Base-by-base conservation (phyloP, 1,284 basidiomycete species). In the Microbotryum intermedium region DNA sequence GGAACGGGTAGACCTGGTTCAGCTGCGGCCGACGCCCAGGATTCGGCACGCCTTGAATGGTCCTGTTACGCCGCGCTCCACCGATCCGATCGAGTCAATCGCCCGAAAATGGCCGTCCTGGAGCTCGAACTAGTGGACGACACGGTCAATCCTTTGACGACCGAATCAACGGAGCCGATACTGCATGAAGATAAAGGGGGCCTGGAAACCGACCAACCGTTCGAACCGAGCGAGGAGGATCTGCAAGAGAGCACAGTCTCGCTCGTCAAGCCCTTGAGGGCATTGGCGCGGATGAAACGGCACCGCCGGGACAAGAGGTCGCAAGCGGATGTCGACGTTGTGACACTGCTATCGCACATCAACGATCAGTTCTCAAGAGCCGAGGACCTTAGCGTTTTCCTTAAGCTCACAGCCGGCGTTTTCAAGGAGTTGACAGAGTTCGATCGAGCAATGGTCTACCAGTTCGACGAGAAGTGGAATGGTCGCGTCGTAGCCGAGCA, bases 391-490 rank as follows among this genome's bases (percentile, higher is more conserved):
- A 82, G 86, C 9, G 77, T 77, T 20, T 89, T 90, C 72, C 76
- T 91, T 71, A 86, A 89, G 59, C 68, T 90, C 53, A 82, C 83
- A 0, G 87, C 87, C 8, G 87, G 88, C 4, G 80, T 91, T 25
- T 81, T 91, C 63, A 87, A 88, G 73, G 88, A 92, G 70, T 72
- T 92, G 60, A 86, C 86, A 8, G 85, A 86, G 71, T 90, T 90
- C 72, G 87, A 90, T 72, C 81, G 89, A 10, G 87, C 90, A n/a
- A 77, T 93, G 74, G 79, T 90, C n/a, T 92, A 92, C 72, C 87
- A 72, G 70, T 80, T 79, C 58, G 77, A 78, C 68, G 73, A 76
- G 46, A 61, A 68, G 10, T 79, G 74, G 74, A 81, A 81, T 64
- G 80, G 80, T 18, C 83, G 88, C 71, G 87, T 89, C 49, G 86